A percentile compares a stretch with the other conserved stretches of the same genome.
phyloP scores from a whole-genome alignment of 192 early-diverging fungal genomes.

The Linnemannia schmuckeri region DNA sequence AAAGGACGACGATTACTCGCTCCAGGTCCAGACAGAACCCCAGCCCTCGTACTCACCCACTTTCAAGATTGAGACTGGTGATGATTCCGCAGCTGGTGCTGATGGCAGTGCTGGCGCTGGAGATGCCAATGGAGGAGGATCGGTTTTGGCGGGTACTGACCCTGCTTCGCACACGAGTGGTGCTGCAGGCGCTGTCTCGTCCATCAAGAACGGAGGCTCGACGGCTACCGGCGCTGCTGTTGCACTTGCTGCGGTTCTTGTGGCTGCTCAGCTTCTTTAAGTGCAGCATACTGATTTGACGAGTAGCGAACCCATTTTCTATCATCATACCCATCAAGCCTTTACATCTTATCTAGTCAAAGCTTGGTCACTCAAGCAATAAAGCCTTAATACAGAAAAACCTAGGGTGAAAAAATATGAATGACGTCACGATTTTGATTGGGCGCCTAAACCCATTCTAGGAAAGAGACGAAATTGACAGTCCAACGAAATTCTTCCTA shows the following conservation, averaged over 20 bases:
- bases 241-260: conserved; percentile 21
- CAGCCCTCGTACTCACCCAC: conserved; percentile 33
- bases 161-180: not conserved
- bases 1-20: conserved; percentile 26
- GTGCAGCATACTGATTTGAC: too few relatives aligned
- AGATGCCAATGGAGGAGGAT: not conserved
- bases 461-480: too few relatives aligned
- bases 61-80: conserved; percentile 28
- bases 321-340: not conserved
- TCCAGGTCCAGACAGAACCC: conserved; percentile 37
- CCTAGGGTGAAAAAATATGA: too few relatives aligned
- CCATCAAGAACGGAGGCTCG: conserved; percentile 13
- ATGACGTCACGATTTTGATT: too few relatives aligned
- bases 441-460: too few relatives aligned
- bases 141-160: not conserved
- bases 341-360: not conserved
- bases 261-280: conserved; percentile 50
- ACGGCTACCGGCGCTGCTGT: conserved; percentile 9
- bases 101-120: not conserved
- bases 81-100: not conserved
- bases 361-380: not conserved
- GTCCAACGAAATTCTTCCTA: too few relatives aligned
- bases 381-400: not conserved
- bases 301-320: not conserved
- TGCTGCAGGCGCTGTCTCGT: not conserved